A percentile compares a stretch with the other conserved stretches of the same genome.
phyloP scores from a whole-genome alignment of 768 basidiomycete genomes.

The Lentinus tigrinus region DNA sequence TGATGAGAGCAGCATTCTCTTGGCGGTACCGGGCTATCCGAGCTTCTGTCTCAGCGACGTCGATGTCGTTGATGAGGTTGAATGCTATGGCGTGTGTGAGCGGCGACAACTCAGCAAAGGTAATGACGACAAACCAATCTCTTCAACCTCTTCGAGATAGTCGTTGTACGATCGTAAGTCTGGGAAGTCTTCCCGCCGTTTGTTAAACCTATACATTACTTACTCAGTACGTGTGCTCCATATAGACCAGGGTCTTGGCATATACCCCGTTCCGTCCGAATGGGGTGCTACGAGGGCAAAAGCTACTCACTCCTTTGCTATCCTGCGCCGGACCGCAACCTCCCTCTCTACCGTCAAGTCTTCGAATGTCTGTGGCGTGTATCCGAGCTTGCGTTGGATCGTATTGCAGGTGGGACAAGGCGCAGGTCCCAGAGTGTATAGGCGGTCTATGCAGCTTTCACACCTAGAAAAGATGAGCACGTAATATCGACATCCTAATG shows the following conservation, averaged over 20 bases:
- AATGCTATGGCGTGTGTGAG: conserved; percentile 57
- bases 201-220: conserved; percentile 75
- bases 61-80: conserved; percentile 90
- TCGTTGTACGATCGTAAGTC: conserved; percentile 85
- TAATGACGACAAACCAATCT: conserved; percentile 57
- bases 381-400: conserved; percentile 88
- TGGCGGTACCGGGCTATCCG: conserved; percentile 75
- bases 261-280: no score
- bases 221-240: not conserved
- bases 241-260: no score
- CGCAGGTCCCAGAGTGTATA: conserved; percentile 94
- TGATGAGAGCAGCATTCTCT: conserved; percentile 81
- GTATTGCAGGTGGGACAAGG: conserved; percentile 93
- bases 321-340: conserved; percentile 81
- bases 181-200: conserved; percentile 84
- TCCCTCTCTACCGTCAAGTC: conserved; percentile 93
- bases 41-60: conserved; percentile 77
- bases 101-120: not conserved
- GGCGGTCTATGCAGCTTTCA: conserved; percentile 95
- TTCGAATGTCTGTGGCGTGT: conserved; percentile 93
- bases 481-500: not conserved
- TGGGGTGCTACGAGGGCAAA: no score
- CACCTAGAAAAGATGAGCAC: conserved; percentile 57
- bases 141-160: conserved; percentile 95
- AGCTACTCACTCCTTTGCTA: conserved; percentile 77